Evolutionary conservation across 805 yeast genomes (phyloP).

Genomic region (Monosporozyma aquatica): DNA sequence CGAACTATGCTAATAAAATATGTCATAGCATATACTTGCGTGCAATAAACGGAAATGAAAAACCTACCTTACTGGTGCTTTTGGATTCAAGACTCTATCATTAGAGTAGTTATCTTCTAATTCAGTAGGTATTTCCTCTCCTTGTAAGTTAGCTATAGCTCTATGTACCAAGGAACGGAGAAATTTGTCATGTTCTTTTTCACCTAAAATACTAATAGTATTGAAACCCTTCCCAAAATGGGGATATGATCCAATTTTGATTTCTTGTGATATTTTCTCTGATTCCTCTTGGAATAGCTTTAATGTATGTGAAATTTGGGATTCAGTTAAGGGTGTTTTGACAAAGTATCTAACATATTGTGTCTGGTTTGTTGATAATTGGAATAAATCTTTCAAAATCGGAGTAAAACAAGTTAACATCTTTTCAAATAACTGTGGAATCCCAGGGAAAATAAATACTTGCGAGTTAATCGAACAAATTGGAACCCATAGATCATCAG

Average conservation of each 20-base stretch:
- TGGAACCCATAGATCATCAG: slow-evolving; percentile 72
- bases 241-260: slow-evolving; percentile 82
- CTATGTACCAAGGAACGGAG: slow-evolving; percentile 40
- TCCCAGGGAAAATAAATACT: slow-evolving; percentile 73
- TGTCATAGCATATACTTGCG: no score
- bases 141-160: slow-evolving; percentile 41
- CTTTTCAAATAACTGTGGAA: slow-evolving; percentile 61
- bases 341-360: slow-evolving; percentile 45
- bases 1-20: no score
- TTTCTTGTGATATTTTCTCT: slow-evolving; percentile 23
- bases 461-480: slow-evolving; percentile 57
- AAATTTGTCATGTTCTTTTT: slow-evolving; percentile 29
- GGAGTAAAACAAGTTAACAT: slow-evolving; percentile 42
- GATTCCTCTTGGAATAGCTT: slow-evolving; percentile 41
- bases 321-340: slow-evolving; percentile 51
- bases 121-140: slow-evolving; percentile 46
- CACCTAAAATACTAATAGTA: slow-evolving; percentile 70
- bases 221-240: slow-evolving; percentile 55
- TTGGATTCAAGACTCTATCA: slow-evolving; percentile 6
- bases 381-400: slow-evolving; percentile 30
- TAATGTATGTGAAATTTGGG: slow-evolving; percentile 59
- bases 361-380: slow-evolving; percentile 24
- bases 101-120: slow-evolving; percentile 41
- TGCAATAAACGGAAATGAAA: no score
- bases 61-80: not conserved